These are phyloP conservation scores for Eucalyptus albens DNA, from an alignment of 345 rosid genomes.

Conservation along the genomic window DNA sequence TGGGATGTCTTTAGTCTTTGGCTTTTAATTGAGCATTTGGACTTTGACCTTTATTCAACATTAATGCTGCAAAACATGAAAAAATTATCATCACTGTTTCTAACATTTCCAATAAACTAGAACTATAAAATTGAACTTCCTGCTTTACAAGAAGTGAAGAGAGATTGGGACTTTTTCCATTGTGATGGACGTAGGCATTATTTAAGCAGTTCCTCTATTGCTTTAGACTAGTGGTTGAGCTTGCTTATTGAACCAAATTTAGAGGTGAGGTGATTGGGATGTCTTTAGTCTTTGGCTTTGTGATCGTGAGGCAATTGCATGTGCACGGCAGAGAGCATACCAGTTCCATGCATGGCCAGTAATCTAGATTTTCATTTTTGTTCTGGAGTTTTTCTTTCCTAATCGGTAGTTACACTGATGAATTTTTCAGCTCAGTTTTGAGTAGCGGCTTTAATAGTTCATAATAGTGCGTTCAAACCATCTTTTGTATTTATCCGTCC, in stretches of 20 bases:
- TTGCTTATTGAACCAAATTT: neutral
- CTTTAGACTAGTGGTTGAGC: neutral
- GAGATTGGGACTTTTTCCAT: neutral
- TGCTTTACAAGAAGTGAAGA: neutral
- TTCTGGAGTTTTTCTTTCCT: no score
- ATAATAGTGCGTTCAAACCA: no score
- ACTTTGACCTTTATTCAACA: neutral
- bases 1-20: slow-evolving; percentile 9
- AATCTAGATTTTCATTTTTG: no score
- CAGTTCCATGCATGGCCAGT: no score
- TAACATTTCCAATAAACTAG: neutral
- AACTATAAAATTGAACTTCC: neutral
- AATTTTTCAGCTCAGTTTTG: no score
- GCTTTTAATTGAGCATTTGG: neutral
- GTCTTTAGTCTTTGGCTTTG: neutral
- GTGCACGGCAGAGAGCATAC: no score
- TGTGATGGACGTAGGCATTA: neutral
- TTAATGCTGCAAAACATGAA: neutral
- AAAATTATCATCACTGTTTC: neutral
- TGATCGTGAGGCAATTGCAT: no score
- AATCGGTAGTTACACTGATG: no score
- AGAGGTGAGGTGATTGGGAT: neutral
- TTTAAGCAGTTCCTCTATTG: neutral
- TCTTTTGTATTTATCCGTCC: no score
- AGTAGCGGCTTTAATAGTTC: no score